Percentiles rank a stretch among this genome's conserved stretches.
Conservation (phyloP, 108 stramenopile species). For the Discostella pseudostelligera region DNA sequence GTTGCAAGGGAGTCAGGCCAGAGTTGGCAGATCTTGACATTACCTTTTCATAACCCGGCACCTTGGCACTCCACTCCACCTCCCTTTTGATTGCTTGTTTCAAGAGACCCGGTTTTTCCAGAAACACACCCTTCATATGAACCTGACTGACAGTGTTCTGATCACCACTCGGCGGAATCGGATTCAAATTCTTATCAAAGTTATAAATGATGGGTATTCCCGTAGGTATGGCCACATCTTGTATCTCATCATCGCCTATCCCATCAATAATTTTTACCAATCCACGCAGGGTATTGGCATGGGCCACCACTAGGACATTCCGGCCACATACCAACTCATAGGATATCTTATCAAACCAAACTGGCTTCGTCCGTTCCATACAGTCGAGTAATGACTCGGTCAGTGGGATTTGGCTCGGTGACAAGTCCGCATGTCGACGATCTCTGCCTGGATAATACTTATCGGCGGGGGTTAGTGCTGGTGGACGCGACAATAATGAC, state of each 20-base stretch:
- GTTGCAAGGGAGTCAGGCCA: conserved; percentile 64
- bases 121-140: conserved; percentile 81
- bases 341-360: conserved; percentile 87
- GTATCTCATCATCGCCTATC: conserved; percentile 73
- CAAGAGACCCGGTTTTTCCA: conserved; percentile 83
- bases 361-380: conserved; percentile 79
- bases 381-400: conserved; percentile 89
- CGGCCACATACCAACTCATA: conserved; percentile 79
- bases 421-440: conserved; percentile 80
- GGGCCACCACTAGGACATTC: conserved; percentile 92
- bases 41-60: conserved; percentile 79
- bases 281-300: conserved; percentile 88
- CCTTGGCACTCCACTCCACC: conserved; percentile 67
- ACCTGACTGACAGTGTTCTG: conserved; percentile 56
- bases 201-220: conserved; percentile 95
- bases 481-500: conserved; percentile 72
- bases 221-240: conserved; percentile 91
- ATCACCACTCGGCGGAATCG: conserved; percentile 58
- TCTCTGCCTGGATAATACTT: conserved; percentile 87
- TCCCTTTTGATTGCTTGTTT: conserved; percentile 86
- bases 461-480: conserved; percentile 65
- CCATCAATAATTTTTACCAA: conserved; percentile 78
- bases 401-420: conserved; percentile 74
- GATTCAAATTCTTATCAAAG: conserved; percentile 68
- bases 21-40: conserved; percentile 45